These are phyloP conservation scores for Strobilomyces echinocephalus DNA, from an alignment of 768 basidiomycete genomes.

Conservation along the genomic window DNA sequence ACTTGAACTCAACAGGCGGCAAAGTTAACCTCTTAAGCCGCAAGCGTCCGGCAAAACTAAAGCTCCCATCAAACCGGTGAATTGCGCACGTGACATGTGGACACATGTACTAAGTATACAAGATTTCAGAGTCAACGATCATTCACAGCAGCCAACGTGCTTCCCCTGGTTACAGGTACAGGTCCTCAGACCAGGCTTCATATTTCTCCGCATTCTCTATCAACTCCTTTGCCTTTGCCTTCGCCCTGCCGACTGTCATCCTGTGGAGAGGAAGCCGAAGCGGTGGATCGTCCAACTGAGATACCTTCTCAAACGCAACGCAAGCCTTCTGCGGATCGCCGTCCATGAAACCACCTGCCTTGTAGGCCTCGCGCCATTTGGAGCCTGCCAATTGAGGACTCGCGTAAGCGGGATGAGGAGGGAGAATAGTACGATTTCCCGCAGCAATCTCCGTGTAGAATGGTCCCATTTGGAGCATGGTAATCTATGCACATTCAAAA, in stretches of 20 bases:
- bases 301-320: constrained; percentile 15
- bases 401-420: constrained; percentile 17
- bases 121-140: too few species aligned
- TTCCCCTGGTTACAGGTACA: constrained; percentile 13
- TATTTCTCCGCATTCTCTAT: constrained; percentile 17
- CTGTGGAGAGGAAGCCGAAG: constrained; percentile 19
- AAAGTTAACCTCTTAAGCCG: not conserved
- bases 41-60: not conserved
- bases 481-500: constrained; percentile 15
- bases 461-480: constrained; percentile 19
- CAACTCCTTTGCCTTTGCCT: constrained; percentile 12
- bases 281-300: constrained; percentile 20
- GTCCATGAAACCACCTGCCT: not conserved
- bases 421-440: not conserved
- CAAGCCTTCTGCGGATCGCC: constrained; percentile 23
- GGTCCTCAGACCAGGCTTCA: constrained; percentile 20
- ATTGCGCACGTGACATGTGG: not conserved
- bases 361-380: constrained; percentile 1
- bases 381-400: constrained; percentile 5
- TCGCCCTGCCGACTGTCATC: not conserved
- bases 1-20: not conserved
- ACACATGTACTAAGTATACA: not conserved
- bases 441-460: constrained; percentile 6
- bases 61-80: not conserved
- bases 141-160: not conserved